Evolutionary conservation across 208 protist species (phyloP).

Genomic region (Naegleria fowleri): DNA sequence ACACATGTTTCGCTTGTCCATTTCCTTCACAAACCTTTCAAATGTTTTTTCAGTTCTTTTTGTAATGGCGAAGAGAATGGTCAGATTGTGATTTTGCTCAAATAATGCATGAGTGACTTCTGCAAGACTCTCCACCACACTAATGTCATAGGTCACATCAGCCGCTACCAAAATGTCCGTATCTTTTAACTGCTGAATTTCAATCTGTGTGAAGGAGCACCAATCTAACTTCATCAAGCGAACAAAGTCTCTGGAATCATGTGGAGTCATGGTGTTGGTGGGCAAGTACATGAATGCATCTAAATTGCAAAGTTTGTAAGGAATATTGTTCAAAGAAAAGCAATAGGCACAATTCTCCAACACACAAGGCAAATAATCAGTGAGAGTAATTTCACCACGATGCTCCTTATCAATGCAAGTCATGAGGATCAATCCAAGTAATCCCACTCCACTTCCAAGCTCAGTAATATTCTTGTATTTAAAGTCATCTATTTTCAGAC

Average conservation of each 20-base stretch:
- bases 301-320: background rate
- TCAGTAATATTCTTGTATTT: background rate
- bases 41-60: background rate
- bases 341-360: background rate
- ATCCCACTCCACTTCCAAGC: background rate
- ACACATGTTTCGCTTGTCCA: background rate
- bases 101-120: background rate
- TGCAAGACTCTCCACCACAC: background rate
- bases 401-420: background rate
- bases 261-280: background rate
- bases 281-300: background rate
- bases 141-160: background rate
- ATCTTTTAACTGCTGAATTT: background rate
- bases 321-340: background rate
- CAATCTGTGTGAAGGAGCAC: too few species aligned
- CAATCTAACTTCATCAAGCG: background rate
- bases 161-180: background rate
- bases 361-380: background rate
- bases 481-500: background rate
- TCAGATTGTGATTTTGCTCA: background rate
- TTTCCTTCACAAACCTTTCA: background rate
- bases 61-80: background rate
- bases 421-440: background rate
- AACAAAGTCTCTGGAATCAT: background rate
- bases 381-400: background rate